Conservation (phyloP, 371 early-diverging fungal species). For the Mucor irregularis region DNA sequence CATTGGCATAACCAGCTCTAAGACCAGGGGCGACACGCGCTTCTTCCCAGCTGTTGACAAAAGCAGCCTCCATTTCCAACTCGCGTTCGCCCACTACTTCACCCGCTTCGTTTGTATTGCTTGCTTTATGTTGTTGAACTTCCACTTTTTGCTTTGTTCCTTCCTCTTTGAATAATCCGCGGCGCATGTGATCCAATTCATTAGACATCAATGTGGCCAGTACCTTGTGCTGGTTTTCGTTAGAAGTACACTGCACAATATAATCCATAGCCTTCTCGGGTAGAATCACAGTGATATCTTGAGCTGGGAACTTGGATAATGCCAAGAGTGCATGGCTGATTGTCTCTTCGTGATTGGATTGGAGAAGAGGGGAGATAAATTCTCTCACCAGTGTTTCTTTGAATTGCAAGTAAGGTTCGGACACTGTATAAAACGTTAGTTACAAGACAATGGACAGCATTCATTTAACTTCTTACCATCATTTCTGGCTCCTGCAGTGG, state of each 20-base stretch:
- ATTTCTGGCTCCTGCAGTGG: conserved; percentile 48
- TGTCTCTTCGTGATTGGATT: conserved; percentile 29
- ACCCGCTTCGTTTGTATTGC: background rate
- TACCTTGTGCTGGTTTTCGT: conserved; percentile 29
- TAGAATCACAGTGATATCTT: conserved; percentile 43
- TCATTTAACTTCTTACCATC: conserved; percentile 38
- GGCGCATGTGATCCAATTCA: conserved; percentile 60
- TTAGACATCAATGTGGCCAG: conserved; percentile 52
- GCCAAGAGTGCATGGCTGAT: conserved; percentile 41
- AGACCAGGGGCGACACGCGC: conserved; percentile 57
- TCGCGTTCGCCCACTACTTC: conserved; percentile 30
- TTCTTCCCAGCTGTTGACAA: conserved; percentile 44
- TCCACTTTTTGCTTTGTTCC: conserved; percentile 5
- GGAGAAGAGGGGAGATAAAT: conserved; percentile 41
- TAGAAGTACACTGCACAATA: conserved; percentile 24
- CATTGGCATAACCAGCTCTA: conserved; percentile 54
- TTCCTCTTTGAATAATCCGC: conserved; percentile 57
- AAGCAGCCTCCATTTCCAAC: conserved; percentile 10
- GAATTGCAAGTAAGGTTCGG: conserved; percentile 52
- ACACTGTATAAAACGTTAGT: conserved; percentile 25
- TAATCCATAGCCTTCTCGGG: conserved; percentile 50
- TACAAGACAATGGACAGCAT: background rate
- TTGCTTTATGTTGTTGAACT: background rate
- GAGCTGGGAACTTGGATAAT: conserved; percentile 43
- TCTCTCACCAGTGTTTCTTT: conserved; percentile 40